These are phyloP conservation scores for Claviceps paspali DNA, from an alignment of 2,329 filamentous ascomycete genomes.

Conservation along the genomic window DNA sequence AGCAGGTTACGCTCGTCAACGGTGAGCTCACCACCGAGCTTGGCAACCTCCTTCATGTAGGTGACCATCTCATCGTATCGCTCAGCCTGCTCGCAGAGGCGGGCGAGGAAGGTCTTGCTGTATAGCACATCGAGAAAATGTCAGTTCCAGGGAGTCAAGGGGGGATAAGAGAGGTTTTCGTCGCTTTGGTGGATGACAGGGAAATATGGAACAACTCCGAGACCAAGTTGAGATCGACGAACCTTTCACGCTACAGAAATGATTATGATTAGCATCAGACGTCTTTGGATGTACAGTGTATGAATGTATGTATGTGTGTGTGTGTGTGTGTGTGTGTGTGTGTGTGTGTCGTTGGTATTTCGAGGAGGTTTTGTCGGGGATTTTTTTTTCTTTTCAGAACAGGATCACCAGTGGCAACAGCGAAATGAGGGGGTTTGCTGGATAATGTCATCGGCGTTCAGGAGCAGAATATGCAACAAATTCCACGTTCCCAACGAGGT, in stretches of 20 bases:
- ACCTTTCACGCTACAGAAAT: conserved; percentile 51
- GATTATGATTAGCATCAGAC: conserved; percentile 20
- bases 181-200: conserved; percentile 4
- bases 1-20: conserved; percentile 98
- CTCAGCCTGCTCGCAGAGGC: conserved; percentile 99
- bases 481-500: not conserved
- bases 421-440: conserved; percentile 3
- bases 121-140: conserved; percentile 10
- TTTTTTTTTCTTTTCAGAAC: not conserved
- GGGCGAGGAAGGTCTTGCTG: conserved; percentile 99
- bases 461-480: not conserved
- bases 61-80: conserved; percentile 99
- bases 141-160: too few species aligned
- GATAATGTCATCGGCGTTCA: not conserved
- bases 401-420: conserved; percentile 2
- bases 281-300: not conserved
- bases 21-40: conserved; percentile 63
- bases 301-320: not conserved
- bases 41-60: conserved; percentile 99
- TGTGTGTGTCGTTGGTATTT: too few species aligned
- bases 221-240: conserved; percentile 19
- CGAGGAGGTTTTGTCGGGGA: too few species aligned
- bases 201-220: conserved; percentile 8
- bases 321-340: too few species aligned
- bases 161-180: conserved; percentile 7